Evolutionary conservation across 345 rosid species (phyloP).

Genomic region (Eucalyptus fibrosa): DNA sequence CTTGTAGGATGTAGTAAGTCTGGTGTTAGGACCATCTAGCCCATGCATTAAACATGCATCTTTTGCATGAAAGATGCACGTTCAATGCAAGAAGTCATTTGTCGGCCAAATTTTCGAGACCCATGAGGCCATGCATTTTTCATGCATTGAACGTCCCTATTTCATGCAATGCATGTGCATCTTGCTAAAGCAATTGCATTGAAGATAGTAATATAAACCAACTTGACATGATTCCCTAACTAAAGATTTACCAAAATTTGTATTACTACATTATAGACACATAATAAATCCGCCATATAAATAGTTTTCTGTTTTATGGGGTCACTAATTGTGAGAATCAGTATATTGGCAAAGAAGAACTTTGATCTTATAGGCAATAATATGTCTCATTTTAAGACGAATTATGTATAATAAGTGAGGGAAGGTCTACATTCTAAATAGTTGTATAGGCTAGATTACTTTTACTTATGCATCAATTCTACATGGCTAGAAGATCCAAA

Average conservation of each 20-base stretch:
- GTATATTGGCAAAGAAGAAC: no score
- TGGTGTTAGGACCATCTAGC: not conserved
- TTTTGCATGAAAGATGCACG: no score
- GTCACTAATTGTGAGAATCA: no score
- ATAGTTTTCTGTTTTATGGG: no score
- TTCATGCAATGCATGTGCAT: not conserved
- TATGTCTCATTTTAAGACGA: no score
- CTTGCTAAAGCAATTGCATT: conserved; percentile 6
- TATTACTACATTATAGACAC: not conserved
- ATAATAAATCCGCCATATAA: not conserved
- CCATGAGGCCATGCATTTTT: not conserved
- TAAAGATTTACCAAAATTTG: not conserved
- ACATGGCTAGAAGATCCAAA: no score
- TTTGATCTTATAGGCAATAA: no score
- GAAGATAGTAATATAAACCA: not conserved
- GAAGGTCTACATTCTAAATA: no score
- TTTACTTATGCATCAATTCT: no score
- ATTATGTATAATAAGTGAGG: no score
- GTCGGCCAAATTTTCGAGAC: not conserved
- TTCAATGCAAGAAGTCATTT: not conserved
- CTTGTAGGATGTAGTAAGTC: not conserved
- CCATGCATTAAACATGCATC: not conserved
- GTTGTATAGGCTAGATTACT: no score
- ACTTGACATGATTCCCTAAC: not conserved
- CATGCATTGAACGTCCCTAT: not conserved